phyloP scores from a whole-genome alignment of 2,329 filamentous ascomycete species.

The Cercospora sp. region DNA sequence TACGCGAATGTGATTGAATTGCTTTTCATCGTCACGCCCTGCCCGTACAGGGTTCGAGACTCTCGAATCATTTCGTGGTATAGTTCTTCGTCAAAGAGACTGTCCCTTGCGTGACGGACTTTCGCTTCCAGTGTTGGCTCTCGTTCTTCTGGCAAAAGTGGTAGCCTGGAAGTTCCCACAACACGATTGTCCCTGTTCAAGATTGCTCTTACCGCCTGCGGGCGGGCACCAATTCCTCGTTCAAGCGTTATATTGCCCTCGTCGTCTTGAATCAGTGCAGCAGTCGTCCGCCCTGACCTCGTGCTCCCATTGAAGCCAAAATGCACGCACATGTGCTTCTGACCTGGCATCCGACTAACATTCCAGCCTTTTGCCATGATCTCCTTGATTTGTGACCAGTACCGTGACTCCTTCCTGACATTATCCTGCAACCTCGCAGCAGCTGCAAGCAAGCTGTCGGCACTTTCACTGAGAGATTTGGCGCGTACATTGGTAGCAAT shows the following conservation, averaged over 20 bases:
- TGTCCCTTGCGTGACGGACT: slow-evolving; percentile 74
- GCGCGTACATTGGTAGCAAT: slow-evolving; percentile 72
- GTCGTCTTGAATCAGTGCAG: slow-evolving; percentile 71
- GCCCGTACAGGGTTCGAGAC: slow-evolving; percentile 68
- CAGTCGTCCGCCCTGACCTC: slow-evolving; percentile 69
- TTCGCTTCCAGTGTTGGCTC: slow-evolving; percentile 65
- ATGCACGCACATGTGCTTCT: slow-evolving; percentile 66
- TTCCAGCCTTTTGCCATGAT: slow-evolving; percentile 86
- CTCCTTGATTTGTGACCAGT: slow-evolving; percentile 83
- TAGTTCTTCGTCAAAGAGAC: slow-evolving; percentile 79
- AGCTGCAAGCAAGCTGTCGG: slow-evolving; percentile 71
- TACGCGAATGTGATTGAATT: slow-evolving; percentile 40
- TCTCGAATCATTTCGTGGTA: slow-evolving; percentile 89
- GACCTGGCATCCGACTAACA: slow-evolving; percentile 65
- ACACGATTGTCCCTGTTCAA: slow-evolving; percentile 60
- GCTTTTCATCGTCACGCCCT: slow-evolving; percentile 66
- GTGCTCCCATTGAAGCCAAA: slow-evolving; percentile 82
- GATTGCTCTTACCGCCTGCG: slow-evolving; percentile 66
- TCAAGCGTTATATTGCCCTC: slow-evolving; percentile 78
- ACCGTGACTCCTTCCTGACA: slow-evolving; percentile 76
- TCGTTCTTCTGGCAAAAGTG: slow-evolving; percentile 43
- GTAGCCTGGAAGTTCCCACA: slow-evolving; percentile 56
- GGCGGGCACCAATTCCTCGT: slow-evolving; percentile 57
- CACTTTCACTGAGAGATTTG: slow-evolving; percentile 72
- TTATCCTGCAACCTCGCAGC: slow-evolving; percentile 73